Evolutionary conservation across 352 stramenopile species (phyloP), one percentile per base, ranked within the genome.

Genomic region (Globisporangium camurandrum): DNA sequence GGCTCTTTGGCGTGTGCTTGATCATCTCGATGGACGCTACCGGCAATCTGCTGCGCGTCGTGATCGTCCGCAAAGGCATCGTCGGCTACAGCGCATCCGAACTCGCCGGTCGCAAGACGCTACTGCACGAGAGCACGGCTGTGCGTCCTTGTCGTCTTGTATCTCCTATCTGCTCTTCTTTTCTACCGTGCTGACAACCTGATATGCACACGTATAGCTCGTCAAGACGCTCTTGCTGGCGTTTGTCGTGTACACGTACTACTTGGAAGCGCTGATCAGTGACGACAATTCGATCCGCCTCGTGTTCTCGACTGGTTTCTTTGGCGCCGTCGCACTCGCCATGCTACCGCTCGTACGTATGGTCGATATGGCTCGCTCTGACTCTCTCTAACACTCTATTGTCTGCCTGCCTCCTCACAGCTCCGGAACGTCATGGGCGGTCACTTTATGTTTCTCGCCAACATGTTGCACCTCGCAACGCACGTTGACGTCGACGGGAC

Each of bases 391-490:
- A 33, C 23, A 54, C 24, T 49, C 45, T 11, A 20, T 27, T 58
- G 14, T 46, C 28, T 49, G 16, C 34, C 16, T n/a, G 23, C 19
- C 38, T 17, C 16, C 26, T 3, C 7, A 6, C 28, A 88, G 77
- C 51, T 88, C 10, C 74, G 70, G 24, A 88, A 88, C 40, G 59
- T 86, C 55, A 65, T 88, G 61, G 77, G 74, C 3, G 77, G 67
- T 2, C 74, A 85, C 54, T 83, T 86, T 56, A 86, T 88, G 77
- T 88, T 88, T 39, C 56, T 88, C 44, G 56, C 65, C 55, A 88
- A 84, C 49, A 86, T 88, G 72, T 51, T 88, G 39, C 67, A 71
- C 28, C 42, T 86, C 4, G 64, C 70, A 31, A 78, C 71, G 24
- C 64, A 56, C 27, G 61, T 88, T 17, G 64, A 69, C 28, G 28